These are phyloP conservation scores for Talaromyces nanjingensis DNA, from an alignment of 495 filamentous ascomycete genomes.

Conservation along the genomic window DNA sequence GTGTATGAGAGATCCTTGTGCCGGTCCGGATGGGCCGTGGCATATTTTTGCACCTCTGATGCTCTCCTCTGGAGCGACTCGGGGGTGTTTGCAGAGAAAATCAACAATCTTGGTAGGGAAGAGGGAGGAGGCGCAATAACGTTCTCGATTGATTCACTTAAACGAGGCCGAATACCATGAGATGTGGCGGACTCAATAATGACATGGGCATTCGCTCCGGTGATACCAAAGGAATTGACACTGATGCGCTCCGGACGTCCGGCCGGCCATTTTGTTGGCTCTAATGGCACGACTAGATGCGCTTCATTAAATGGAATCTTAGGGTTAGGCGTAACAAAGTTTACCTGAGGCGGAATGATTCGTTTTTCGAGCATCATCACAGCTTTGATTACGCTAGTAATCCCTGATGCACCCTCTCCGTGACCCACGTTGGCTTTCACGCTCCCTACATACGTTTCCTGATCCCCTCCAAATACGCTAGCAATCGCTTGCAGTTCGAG, in stretches of 20 bases:
- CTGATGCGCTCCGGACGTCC: conserved; percentile 18
- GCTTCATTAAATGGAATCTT: conserved; percentile 8
- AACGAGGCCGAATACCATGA: background rate
- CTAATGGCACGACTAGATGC: conserved; percentile 16
- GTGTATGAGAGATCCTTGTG: conserved; percentile 12
- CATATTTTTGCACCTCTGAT: background rate
- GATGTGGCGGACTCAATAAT: conserved; percentile 12
- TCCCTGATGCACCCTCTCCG: conserved; percentile 28
- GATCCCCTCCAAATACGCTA: conserved; percentile 26
- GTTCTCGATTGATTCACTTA: background rate
- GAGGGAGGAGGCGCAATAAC: background rate
- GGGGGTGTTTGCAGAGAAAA: background rate
- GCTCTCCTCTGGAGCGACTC: background rate
- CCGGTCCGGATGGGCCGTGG: background rate
- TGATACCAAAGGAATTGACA: conserved; percentile 26
- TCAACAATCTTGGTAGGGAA: background rate
- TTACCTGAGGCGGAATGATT: conserved; percentile 29
- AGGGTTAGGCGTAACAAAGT: conserved; percentile 24
- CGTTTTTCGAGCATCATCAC: conserved; percentile 24
- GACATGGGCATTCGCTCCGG: conserved; percentile 27
- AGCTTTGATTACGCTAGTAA: conserved; percentile 29
- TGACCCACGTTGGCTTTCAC: conserved; percentile 33
- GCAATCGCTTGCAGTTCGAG: conserved; percentile 39
- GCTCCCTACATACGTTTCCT: conserved; percentile 20
- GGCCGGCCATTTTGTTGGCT: conserved; percentile 15